These are phyloP conservation scores for Kwoniella sp. DNA, from an alignment of 768 basidiomycete species.

Conservation along the genomic window DNA sequence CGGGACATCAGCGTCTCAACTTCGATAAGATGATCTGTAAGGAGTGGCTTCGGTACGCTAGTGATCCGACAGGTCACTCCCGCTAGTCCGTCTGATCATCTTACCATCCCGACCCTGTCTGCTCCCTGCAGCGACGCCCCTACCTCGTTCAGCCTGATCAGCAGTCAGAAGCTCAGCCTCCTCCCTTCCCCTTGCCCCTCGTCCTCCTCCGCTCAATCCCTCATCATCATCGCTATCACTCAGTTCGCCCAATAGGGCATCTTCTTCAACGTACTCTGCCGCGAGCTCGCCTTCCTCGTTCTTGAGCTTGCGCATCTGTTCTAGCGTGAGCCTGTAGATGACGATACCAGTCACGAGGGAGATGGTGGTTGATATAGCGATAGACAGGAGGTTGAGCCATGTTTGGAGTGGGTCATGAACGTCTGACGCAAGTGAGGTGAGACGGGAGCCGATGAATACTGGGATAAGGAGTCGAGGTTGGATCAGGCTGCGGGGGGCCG, in stretches of 20 bases:
- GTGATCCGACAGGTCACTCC: constrained; percentile 1
- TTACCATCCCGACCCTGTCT: not conserved
- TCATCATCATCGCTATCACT: constrained; percentile 7
- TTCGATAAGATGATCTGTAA: too few species aligned
- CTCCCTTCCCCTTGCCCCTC: not conserved
- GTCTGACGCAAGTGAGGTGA: constrained; percentile 48
- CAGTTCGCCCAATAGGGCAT: constrained; percentile 44
- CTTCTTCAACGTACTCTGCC: constrained; percentile 48
- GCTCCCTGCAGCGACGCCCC: not conserved
- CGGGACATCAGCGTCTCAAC: too few species aligned
- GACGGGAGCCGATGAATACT: constrained; percentile 55
- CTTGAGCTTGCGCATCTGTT: constrained; percentile 50
- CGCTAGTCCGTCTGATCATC: constrained; percentile 3
- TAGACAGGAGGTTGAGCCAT: constrained; percentile 53
- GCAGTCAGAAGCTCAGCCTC: constrained; percentile 2
- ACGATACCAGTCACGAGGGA: constrained; percentile 44
- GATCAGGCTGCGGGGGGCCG: constrained; percentile 26
- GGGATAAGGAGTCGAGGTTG: constrained; percentile 52
- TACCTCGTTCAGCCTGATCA: not conserved
- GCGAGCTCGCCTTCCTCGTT: constrained; percentile 43
- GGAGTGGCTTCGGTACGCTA: too few species aligned
- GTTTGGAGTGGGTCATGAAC: constrained; percentile 44
- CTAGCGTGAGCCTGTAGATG: constrained; percentile 52
- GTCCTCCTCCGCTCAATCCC: not conserved
- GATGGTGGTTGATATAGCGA: constrained; percentile 37